Conservation (phyloP, 2,329 filamentous ascomycete species). For the Lasiodiplodia sp. region DNA sequence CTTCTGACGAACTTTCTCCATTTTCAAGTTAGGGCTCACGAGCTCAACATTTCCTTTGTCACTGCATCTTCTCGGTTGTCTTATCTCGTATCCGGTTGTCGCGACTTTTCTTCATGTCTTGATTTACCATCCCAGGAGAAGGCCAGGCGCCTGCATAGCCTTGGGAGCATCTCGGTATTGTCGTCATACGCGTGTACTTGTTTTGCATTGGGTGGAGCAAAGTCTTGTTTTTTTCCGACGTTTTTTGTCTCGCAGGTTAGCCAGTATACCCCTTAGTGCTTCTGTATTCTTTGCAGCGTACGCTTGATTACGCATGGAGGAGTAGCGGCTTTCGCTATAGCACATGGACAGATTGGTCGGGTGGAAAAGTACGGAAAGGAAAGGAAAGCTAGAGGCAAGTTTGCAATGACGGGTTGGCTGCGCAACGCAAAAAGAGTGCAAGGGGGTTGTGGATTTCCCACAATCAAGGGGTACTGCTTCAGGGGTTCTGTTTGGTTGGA, state of each 20-base stretch:
- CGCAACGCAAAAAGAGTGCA: slow-evolving; percentile 15
- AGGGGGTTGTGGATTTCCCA: background rate
- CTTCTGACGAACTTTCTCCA: background rate
- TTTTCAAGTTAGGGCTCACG: background rate
- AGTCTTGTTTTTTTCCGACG: slow-evolving; percentile 7
- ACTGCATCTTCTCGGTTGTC: background rate
- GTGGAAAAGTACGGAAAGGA: background rate
- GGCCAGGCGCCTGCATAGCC: slow-evolving; percentile 14
- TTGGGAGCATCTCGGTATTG: slow-evolving; percentile 17
- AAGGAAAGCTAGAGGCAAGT: slow-evolving; percentile 2
- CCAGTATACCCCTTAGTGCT: slow-evolving; percentile 26
- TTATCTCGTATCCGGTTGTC: background rate
- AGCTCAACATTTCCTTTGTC: slow-evolving; percentile 12
- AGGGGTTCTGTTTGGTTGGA: background rate
- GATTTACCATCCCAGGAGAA: background rate
- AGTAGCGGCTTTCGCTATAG: slow-evolving; percentile 9
- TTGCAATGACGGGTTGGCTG: slow-evolving; percentile 17
- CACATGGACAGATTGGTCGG: background rate
- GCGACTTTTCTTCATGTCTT: slow-evolving; percentile 10
- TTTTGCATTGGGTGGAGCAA: slow-evolving; percentile 25
- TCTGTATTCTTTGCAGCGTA: slow-evolving; percentile 26
- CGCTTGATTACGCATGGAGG: slow-evolving; percentile 21
- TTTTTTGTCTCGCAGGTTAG: slow-evolving; percentile 27
- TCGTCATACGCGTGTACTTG: slow-evolving; percentile 20
- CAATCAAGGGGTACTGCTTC: slow-evolving; percentile 5